Evolutionary conservation across 106 monocot genomes (phyloP).

Genomic region (Dendrobium nobile): DNA sequence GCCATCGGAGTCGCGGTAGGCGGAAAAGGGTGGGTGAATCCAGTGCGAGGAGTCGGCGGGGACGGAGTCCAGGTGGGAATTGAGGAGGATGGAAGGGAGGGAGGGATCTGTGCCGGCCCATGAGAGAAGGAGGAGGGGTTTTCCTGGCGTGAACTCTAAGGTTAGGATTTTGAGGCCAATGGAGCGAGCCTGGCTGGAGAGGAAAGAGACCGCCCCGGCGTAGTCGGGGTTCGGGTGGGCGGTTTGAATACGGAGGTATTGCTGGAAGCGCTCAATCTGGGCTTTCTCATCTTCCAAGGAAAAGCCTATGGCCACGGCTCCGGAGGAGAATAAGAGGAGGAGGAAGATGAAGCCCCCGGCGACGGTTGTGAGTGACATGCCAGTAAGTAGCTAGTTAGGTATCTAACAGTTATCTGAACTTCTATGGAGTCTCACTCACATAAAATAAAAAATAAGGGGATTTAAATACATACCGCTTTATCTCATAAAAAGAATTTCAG

Average conservation of each 20-base stretch:
- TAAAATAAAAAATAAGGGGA: too few relatives aligned
- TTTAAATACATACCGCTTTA: too few relatives aligned
- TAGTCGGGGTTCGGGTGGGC: constrained; percentile 84
- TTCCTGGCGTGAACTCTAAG: constrained; percentile 50
- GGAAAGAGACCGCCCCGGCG: constrained; percentile 60
- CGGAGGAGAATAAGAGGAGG: constrained; percentile 2
- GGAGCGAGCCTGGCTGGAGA: constrained; percentile 41
- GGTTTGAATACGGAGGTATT: constrained; percentile 85
- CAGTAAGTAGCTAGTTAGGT: background rate
- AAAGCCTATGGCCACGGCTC: background rate
- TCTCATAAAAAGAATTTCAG: too few relatives aligned
- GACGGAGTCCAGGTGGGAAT: constrained; percentile 87
- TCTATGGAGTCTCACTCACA: too few relatives aligned
- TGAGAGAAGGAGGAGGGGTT: constrained; percentile 70
- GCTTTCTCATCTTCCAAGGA: constrained; percentile 14
- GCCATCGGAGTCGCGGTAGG: constrained; percentile 52
- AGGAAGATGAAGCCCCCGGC: background rate
- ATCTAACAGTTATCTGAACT: too few relatives aligned
- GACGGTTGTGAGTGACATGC: background rate
- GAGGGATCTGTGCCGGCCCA: constrained; percentile 55
- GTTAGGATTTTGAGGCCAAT: constrained; percentile 29
- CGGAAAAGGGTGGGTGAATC: constrained; percentile 78
- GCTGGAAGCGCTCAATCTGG: constrained; percentile 51
- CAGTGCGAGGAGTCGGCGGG: constrained; percentile 62
- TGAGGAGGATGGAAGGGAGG: constrained; percentile 87